These are phyloP conservation scores for Dendrobium chrysotoxum DNA, from an alignment of 106 monocot species.

Conservation along the genomic window DNA sequence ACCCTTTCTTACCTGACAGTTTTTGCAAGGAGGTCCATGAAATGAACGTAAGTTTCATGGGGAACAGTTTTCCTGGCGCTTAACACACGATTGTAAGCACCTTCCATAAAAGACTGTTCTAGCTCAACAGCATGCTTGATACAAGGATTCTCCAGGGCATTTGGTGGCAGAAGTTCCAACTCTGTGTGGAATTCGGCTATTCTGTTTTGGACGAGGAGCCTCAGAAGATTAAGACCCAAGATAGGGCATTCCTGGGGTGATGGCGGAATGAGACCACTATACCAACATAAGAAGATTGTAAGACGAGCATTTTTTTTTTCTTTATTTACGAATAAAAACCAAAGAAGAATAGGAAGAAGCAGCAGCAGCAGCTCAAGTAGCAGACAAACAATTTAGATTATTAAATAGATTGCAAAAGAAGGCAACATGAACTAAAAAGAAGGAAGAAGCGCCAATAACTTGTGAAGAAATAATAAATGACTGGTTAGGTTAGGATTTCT, in stretches of 20 bases:
- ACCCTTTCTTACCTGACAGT: slow-evolving; percentile 57
- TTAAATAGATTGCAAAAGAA: too few relatives aligned
- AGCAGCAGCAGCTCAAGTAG: too few relatives aligned
- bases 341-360: too few relatives aligned
- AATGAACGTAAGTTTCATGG: slow-evolving; percentile 90
- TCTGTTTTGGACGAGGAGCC: slow-evolving; percentile 92
- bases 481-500: too few relatives aligned
- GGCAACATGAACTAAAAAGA: too few relatives aligned
- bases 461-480: too few relatives aligned
- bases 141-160: slow-evolving; percentile 76
- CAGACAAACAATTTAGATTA: too few relatives aligned
- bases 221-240: slow-evolving; percentile 89
- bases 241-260: slow-evolving; percentile 84
- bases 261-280: slow-evolving; percentile 59
- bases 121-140: slow-evolving; percentile 91
- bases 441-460: too few relatives aligned
- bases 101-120: slow-evolving; percentile 98
- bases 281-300: slow-evolving; percentile 1
- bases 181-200: slow-evolving; percentile 98
- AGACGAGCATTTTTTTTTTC: neutral
- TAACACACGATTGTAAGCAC: slow-evolving; percentile 84
- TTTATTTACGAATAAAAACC: too few relatives aligned
- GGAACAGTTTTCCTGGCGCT: slow-evolving; percentile 84
- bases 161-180: slow-evolving; percentile 68
- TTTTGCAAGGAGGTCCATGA: slow-evolving; percentile 98